Conservation (phyloP, 176 grass and related monocot genomes). For the Ensete glaucum region DNA sequence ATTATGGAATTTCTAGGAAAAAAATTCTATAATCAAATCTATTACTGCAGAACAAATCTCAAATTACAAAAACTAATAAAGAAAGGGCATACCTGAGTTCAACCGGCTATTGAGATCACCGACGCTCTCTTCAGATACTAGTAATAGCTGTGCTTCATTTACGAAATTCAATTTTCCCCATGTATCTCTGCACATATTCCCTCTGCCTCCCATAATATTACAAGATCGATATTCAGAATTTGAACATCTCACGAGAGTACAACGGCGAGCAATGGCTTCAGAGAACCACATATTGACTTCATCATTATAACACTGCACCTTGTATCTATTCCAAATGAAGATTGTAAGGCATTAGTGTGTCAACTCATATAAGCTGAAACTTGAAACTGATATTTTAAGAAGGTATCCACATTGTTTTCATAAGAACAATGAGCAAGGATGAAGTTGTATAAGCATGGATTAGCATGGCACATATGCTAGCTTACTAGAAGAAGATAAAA, state of each 20-base stretch:
- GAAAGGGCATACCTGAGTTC: constrained; percentile 36
- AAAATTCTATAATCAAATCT: background rate
- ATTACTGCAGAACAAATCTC: background rate
- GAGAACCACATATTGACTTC: constrained; percentile 77
- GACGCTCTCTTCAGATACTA: constrained; percentile 72
- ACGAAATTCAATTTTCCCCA: constrained; percentile 71
- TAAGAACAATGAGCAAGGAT: background rate
- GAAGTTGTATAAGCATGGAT: background rate
- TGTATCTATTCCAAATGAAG: constrained; percentile 41
- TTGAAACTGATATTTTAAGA: background rate
- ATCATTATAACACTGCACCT: constrained; percentile 50
- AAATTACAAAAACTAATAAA: background rate
- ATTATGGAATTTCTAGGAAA: too few relatives aligned
- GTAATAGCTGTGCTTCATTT: constrained; percentile 77
- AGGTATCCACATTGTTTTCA: background rate
- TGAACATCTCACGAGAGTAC: constrained; percentile 70
- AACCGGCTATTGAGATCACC: constrained; percentile 66
- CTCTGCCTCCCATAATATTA: constrained; percentile 17
- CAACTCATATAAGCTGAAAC: constrained; percentile 10
- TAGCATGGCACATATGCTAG: background rate
- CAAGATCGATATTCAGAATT: constrained; percentile 41
- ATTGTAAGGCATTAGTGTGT: background rate
- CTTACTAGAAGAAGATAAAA: background rate
- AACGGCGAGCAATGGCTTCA: constrained; percentile 55
- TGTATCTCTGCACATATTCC: constrained; percentile 51